Evolutionary conservation across 768 basidiomycete genomes (phyloP).

Genomic region (Hygrophoropsis aurantiaca): DNA sequence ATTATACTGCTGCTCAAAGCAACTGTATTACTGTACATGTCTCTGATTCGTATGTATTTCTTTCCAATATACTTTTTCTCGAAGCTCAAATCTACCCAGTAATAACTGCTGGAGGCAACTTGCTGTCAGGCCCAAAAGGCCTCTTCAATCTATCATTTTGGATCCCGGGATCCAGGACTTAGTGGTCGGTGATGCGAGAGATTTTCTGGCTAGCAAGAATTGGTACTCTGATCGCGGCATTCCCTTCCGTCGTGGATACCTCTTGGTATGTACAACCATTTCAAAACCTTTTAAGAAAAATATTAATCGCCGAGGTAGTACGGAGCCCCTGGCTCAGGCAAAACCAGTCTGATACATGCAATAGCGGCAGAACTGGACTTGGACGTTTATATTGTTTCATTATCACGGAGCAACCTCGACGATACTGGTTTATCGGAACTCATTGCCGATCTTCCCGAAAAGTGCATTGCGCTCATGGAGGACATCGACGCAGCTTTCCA

Average conservation of each 20-base stretch:
- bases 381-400: slow-evolving; percentile 70
- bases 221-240: slow-evolving; percentile 79
- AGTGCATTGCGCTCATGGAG: slow-evolving; percentile 78
- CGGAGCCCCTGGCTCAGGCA: slow-evolving; percentile 76
- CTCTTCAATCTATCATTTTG: slow-evolving; percentile 65
- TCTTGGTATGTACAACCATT: slow-evolving; percentile 41
- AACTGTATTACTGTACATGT: slow-evolving; percentile 53
- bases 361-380: slow-evolving; percentile 77
- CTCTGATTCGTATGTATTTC: slow-evolving; percentile 37
- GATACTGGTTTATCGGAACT: slow-evolving; percentile 58
- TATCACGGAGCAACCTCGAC: slow-evolving; percentile 62
- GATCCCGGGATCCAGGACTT: slow-evolving; percentile 68
- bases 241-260: slow-evolving; percentile 78
- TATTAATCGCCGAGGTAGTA: slow-evolving; percentile 36
- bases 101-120: slow-evolving; percentile 51
- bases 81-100: slow-evolving; percentile 12
- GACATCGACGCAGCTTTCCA: slow-evolving; percentile 81
- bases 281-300: not conserved
- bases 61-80: not conserved
- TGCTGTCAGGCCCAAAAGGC: slow-evolving; percentile 61
- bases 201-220: slow-evolving; percentile 64
- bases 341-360: slow-evolving; percentile 75
- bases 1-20: slow-evolving; percentile 51
- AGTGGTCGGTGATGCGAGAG: slow-evolving; percentile 64
- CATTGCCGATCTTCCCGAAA: slow-evolving; percentile 62